Conservation (phyloP, 176 grass and related monocot species). For the Tillandsia leiboldiana region DNA sequence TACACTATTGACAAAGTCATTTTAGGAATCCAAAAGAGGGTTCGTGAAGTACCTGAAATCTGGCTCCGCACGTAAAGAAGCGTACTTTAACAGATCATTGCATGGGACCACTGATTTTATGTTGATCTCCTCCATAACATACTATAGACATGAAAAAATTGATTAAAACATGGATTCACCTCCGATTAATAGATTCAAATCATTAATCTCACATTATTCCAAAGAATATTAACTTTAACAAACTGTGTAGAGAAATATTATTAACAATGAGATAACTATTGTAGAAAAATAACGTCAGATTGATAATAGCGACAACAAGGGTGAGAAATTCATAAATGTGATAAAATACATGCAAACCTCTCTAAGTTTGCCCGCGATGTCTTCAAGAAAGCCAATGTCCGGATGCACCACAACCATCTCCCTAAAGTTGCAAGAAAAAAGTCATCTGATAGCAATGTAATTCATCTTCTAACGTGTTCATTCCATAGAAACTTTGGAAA, state of each 20-base stretch:
- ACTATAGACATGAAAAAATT: constrained; percentile 35
- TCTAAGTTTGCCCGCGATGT: constrained; percentile 87
- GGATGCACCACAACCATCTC: constrained; percentile 98
- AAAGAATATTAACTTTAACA: too few species aligned
- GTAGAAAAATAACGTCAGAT: too few species aligned
- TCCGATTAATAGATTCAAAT: not conserved
- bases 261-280: too few species aligned
- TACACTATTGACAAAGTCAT: constrained; percentile 2
- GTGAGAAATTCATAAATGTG: not conserved
- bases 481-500: constrained; percentile 11
- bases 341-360: constrained; percentile 44
- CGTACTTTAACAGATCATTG: constrained; percentile 77
- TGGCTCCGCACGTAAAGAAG: constrained; percentile 84
- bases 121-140: constrained; percentile 99
- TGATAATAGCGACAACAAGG: not conserved
- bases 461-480: constrained; percentile 9
- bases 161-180: not conserved
- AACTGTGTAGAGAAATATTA: too few species aligned
- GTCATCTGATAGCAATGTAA: constrained; percentile 14
- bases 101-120: constrained; percentile 82
- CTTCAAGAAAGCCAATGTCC: constrained; percentile 80
- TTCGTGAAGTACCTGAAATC: constrained; percentile 78
- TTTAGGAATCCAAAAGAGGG: not conserved
- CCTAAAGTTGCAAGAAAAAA: constrained; percentile 37
- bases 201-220: too few species aligned